Percentiles rank a stretch among this genome's conserved stretches.
Evolutionary conservation across 345 rosid genomes (phyloP).

Genomic region (Acer yangbiense): DNA sequence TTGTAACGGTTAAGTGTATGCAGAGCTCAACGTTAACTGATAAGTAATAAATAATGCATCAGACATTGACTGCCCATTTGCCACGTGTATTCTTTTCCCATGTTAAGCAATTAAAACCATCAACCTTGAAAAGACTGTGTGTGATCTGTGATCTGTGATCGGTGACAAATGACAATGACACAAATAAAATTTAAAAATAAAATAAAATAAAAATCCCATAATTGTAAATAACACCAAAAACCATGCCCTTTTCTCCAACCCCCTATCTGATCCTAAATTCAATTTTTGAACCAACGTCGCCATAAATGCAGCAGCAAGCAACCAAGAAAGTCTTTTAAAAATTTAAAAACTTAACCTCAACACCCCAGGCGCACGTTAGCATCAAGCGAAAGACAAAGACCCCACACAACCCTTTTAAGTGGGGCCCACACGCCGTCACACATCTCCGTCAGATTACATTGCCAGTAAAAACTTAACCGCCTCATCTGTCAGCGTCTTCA

Average conservation of each 20-base stretch:
- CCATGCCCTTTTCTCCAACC: background rate
- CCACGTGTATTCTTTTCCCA: background rate
- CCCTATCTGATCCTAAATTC: background rate
- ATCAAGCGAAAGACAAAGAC: background rate
- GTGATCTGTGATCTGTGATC: too few species aligned
- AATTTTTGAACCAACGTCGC: constrained; percentile 2
- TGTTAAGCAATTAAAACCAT: background rate
- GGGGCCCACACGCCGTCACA: constrained; percentile 31
- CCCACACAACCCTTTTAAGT: background rate
- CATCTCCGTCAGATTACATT: constrained; percentile 25
- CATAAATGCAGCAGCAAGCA: constrained; percentile 10
- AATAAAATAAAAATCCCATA: background rate
- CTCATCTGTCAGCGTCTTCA: constrained; percentile 25
- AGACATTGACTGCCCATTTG: background rate
- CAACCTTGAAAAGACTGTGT: constrained; percentile 1
- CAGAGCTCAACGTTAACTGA: too few species aligned
- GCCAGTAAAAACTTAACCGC: background rate
- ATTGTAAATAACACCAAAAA: constrained; percentile 20
- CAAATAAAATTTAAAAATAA: too few species aligned
- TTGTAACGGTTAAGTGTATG: too few species aligned
- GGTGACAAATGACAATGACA: background rate
- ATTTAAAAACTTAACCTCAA: background rate
- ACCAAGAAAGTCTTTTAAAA: too few species aligned
- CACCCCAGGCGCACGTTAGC: constrained; percentile 20
- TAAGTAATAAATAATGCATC: background rate